Conservation (phyloP, 1,284 basidiomycete genomes). For the Kwoniella shivajii region DNA sequence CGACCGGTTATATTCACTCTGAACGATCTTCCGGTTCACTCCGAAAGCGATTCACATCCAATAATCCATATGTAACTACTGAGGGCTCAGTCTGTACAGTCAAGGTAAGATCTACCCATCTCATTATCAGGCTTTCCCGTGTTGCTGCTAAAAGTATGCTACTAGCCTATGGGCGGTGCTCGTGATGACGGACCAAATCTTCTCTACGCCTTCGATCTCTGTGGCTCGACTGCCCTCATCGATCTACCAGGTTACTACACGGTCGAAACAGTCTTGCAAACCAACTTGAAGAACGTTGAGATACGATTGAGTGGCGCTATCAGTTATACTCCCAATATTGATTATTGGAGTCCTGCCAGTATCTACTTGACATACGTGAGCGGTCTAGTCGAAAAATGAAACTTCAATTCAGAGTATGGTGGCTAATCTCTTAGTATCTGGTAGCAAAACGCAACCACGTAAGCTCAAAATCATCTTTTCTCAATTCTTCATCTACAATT, state of each 20-base stretch:
- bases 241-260: constrained; percentile 39
- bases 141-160: background rate
- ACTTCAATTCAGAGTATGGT: background rate
- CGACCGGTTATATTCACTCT: constrained; percentile 22
- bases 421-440: background rate
- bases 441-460: constrained; percentile 55
- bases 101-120: constrained; percentile 16
- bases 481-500: no score
- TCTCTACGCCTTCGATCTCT: constrained; percentile 33
- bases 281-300: constrained; percentile 54
- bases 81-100: constrained; percentile 29
- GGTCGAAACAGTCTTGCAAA: constrained; percentile 56
- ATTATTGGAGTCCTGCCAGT: constrained; percentile 56
- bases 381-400: constrained; percentile 22
- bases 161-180: constrained; percentile 31
- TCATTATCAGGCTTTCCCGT: background rate
- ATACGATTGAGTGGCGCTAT: constrained; percentile 54
- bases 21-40: constrained; percentile 3
- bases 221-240: constrained; percentile 29
- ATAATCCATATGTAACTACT: constrained; percentile 27
- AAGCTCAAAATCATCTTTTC: no score
- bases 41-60: constrained; percentile 8
- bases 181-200: constrained; percentile 35
- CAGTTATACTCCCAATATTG: constrained; percentile 54
- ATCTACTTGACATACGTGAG: constrained; percentile 58